These are phyloP conservation scores for Tetracladium setigerum DNA, from an alignment of 495 filamentous ascomycete genomes.

Conservation along the genomic window DNA sequence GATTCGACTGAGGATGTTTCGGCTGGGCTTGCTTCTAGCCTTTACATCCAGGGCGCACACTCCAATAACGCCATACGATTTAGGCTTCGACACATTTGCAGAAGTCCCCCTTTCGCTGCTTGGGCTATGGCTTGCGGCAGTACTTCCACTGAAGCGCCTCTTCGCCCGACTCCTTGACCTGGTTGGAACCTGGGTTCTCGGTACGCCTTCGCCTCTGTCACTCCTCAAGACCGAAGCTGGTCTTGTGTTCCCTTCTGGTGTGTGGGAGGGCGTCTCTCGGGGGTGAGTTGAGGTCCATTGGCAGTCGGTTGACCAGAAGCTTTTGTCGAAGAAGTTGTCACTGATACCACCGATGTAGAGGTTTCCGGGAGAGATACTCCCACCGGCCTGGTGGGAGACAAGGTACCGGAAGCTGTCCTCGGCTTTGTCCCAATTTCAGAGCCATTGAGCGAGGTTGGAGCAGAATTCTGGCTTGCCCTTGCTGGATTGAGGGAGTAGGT, in stretches of 20 bases:
- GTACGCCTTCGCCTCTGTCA: constrained; percentile 16
- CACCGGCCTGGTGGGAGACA: constrained; percentile 10
- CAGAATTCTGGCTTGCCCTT: constrained; percentile 34
- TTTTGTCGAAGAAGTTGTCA: constrained; percentile 43
- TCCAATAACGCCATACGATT: constrained; percentile 60
- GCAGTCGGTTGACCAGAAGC: constrained; percentile 23
- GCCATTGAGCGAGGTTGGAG: constrained; percentile 20
- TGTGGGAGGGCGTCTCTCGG: constrained; percentile 29
- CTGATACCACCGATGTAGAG: constrained; percentile 42
- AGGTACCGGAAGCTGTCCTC: constrained; percentile 8
- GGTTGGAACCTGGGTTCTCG: constrained; percentile 11
- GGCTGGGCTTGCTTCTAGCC: constrained; percentile 88
- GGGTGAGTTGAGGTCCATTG: constrained; percentile 36
- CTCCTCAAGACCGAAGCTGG: constrained; percentile 4
- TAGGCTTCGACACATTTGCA: constrained; percentile 35
- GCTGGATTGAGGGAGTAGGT: constrained; percentile 55
- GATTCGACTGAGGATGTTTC: constrained; percentile 88
- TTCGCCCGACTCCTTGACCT: constrained; percentile 68
- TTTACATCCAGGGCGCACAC: constrained; percentile 95
- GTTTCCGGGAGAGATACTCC: constrained; percentile 36
- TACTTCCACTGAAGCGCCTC: constrained; percentile 69
- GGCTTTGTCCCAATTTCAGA: constrained; percentile 15
- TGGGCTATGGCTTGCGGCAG: constrained; percentile 58
- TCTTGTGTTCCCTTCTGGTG: constrained; percentile 26
- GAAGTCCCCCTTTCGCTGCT: constrained; percentile 44